Evolutionary conservation across 352 stramenopile genomes (phyloP).

Genomic region (Pythium grandisporangium): DNA sequence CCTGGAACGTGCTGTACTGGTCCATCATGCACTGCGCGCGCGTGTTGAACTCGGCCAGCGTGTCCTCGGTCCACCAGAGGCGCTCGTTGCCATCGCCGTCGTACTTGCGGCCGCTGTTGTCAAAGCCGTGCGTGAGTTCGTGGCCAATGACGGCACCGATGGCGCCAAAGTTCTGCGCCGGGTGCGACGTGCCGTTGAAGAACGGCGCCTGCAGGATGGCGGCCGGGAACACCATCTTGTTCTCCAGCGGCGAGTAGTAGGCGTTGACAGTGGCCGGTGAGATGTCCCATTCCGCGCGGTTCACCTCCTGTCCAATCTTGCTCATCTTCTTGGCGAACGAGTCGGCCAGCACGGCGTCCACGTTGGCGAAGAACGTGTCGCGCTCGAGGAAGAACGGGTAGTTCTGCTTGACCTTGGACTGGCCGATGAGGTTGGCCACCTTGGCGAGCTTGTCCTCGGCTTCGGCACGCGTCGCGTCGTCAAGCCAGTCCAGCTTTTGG

Average conservation of each 20-base stretch:
- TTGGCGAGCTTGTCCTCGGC: constrained; percentile 81
- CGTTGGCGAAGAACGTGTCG: constrained; percentile 46
- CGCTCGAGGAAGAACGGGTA: constrained; percentile 20
- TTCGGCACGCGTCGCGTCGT: constrained; percentile 62
- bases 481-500: constrained; percentile 87
- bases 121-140: constrained; percentile 94
- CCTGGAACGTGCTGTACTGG: constrained; percentile 47
- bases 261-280: constrained; percentile 89
- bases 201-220: constrained; percentile 91
- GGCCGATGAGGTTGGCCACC: constrained; percentile 28
- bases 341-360: constrained; percentile 28
- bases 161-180: constrained; percentile 87
- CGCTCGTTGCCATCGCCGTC: constrained; percentile 84
- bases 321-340: constrained; percentile 19
- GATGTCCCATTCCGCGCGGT: constrained; percentile 76
- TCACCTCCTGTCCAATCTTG: constrained; percentile 25
- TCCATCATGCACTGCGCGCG: constrained; percentile 48
- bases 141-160: constrained; percentile 91
- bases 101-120: constrained; percentile 85
- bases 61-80: constrained; percentile 87
- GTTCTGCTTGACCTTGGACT: constrained; percentile 35
- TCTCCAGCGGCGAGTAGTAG: constrained; percentile 57
- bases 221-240: constrained; percentile 93
- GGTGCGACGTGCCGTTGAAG: constrained; percentile 74
- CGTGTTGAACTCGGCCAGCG: constrained; percentile 57